Evolutionary conservation across 1,284 basidiomycete genomes (phyloP).

Genomic region (Malassezia yamatoensis): DNA sequence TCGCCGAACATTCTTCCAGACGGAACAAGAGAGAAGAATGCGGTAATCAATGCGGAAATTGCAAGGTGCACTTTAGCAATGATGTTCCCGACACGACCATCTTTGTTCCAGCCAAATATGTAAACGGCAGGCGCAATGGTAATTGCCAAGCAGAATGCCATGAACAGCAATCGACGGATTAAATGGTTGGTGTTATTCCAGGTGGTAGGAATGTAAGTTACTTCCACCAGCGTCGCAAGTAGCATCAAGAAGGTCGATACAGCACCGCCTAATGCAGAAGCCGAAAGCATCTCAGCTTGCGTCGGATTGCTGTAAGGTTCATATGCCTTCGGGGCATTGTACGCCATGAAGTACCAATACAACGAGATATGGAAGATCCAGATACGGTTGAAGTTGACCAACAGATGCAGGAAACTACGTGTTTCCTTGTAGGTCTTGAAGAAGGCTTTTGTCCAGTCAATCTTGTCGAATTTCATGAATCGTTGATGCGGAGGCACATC

Average conservation of each 20-base stretch:
- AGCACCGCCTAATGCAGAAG: slow-evolving; percentile 45
- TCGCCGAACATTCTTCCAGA: slow-evolving; percentile 46
- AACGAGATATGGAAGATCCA: slow-evolving; percentile 47
- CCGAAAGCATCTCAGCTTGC: slow-evolving; percentile 35
- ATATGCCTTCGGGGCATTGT: slow-evolving; percentile 81
- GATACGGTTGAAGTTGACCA: slow-evolving; percentile 49
- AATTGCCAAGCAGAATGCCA: slow-evolving; percentile 41
- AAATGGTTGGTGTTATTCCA: slow-evolving; percentile 49
- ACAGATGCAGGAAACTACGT: slow-evolving; percentile 45
- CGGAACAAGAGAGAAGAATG: slow-evolving; percentile 42
- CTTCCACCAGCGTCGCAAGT: slow-evolving; percentile 43
- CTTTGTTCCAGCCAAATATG: slow-evolving; percentile 40
- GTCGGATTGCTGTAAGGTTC: slow-evolving; percentile 47
- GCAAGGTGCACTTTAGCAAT: slow-evolving; percentile 38
- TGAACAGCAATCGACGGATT: slow-evolving; percentile 40
- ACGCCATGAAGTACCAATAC: slow-evolving; percentile 51
- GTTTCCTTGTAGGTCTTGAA: slow-evolving; percentile 49
- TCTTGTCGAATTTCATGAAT: slow-evolving; percentile 49
- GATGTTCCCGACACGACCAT: slow-evolving; percentile 14
- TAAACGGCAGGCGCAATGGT: slow-evolving; percentile 45
- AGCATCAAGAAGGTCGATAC: slow-evolving; percentile 46
- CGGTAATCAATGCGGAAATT: slow-evolving; percentile 37
- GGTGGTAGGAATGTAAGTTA: slow-evolving; percentile 44
- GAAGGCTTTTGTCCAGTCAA: slow-evolving; percentile 46
- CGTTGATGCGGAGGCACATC: slow-evolving; percentile 46